These are phyloP conservation scores for Coemansia brasiliensis DNA, from an alignment of 192 early-diverging fungal species.

Conservation along the genomic window DNA sequence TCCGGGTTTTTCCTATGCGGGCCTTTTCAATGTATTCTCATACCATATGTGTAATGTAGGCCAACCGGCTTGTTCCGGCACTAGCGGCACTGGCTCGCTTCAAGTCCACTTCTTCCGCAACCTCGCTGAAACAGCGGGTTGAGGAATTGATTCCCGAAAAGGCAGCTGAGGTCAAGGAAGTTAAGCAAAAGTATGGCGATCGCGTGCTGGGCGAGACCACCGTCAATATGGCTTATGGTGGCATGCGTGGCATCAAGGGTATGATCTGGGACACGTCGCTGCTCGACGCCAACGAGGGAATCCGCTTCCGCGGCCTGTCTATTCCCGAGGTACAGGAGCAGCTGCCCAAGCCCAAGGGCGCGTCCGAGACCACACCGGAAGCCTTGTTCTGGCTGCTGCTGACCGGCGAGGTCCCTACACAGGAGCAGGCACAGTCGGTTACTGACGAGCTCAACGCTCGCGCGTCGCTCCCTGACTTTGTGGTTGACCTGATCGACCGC, in stretches of 20 bases:
- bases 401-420: constrained; percentile 95
- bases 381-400: constrained; percentile 97
- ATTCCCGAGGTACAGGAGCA: constrained; percentile 95
- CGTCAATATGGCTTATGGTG: constrained; percentile 96
- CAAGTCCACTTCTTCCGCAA: constrained; percentile 57
- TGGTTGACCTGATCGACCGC: constrained; percentile 96
- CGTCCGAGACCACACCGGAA: constrained; percentile 95
- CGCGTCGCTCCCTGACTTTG: constrained; percentile 86
- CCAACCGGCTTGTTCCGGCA: constrained; percentile 36
- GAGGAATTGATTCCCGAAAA: constrained; percentile 92
- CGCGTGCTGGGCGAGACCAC: constrained; percentile 93
- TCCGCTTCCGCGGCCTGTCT: constrained; percentile 94
- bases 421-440: constrained; percentile 84
- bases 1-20: constrained; percentile 5
- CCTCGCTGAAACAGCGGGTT: constrained; percentile 87
- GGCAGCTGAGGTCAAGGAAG: constrained; percentile 91
- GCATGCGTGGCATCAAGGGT: constrained; percentile 99
- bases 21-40: neutral
- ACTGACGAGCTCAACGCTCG: constrained; percentile 97
- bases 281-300: constrained; percentile 96
- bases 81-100: constrained; percentile 51
- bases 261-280: constrained; percentile 98
- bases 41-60: constrained; percentile 18
- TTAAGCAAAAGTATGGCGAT: constrained; percentile 87
- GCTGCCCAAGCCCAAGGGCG: constrained; percentile 85